Base-by-base conservation (phyloP, 345 rosid species). In the Eucalyptus viminalis region DNA sequence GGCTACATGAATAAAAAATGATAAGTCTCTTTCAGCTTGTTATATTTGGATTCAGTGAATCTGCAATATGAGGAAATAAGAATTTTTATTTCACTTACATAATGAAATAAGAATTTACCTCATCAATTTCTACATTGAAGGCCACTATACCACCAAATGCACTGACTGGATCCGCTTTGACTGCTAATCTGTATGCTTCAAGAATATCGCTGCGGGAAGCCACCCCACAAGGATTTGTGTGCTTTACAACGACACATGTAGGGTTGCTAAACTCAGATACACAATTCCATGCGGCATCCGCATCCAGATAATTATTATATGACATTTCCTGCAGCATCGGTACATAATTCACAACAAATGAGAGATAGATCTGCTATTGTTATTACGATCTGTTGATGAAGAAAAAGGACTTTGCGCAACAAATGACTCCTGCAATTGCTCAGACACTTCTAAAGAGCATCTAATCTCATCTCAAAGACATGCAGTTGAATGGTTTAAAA, bases 271-370 rank as follows among this genome's bases (percentile, higher is more conserved):
- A 98, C 91, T 98, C 99, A 5, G 98, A 95, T 17, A 96, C 99
- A 88, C 99, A 97, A 92, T 98, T 96, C 99, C 99, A 98, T 29
- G 99, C 99, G 45, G 98, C 99, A 88, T 97, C 98, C 37, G 99
- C 98, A 91, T 97, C 99, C 88, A 98, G 93, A 90, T 96, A 96
- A 89, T 97, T 98, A 88, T 98, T 98, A 92, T 97, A 98, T 87
- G 99, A 97, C 99, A 98, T 98, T 90, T 97, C 99, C 99, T 97
- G 96, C 62, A 56, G 62, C 62, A 56, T 56, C 12, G 1, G 29
- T 56, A 56, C 29, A 56, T 56, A 56, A 56, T 56, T 56, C 62
- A 56, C 62, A 56, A 56, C 29, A 56, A 56, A 56, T 56, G 29
- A 56, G 62, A 56, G n/a, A 51, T 58, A 62, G 17, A 62, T 62